phyloP scores from a whole-genome alignment of 2,329 filamentous ascomycete species.

The Hymenoscyphus fructigenus region DNA sequence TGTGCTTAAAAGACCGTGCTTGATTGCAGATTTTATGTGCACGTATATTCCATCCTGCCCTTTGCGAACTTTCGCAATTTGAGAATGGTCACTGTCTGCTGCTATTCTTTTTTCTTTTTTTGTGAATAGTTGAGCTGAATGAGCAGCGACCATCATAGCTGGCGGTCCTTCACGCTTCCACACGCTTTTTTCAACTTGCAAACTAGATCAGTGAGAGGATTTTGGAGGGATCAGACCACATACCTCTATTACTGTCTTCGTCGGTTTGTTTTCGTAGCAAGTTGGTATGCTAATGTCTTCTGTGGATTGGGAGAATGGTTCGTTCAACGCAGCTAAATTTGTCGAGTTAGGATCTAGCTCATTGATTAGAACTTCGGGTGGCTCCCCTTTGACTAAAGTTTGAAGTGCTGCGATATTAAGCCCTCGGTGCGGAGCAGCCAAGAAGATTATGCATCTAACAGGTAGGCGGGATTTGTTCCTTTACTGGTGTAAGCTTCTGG shows the following conservation, averaged over 20 bases:
- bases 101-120: slow-evolving; percentile 16
- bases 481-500: too few relatives aligned
- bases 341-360: not conserved
- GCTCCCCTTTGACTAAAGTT: slow-evolving; percentile 24
- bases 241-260: not conserved
- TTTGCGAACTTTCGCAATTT: slow-evolving; percentile 22
- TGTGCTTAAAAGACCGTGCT: not conserved
- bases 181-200: slow-evolving; percentile 11
- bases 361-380: slow-evolving; percentile 11
- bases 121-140: slow-evolving; percentile 18
- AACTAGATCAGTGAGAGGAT: too few relatives aligned
- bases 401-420: slow-evolving; percentile 25
- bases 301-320: not conserved
- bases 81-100: slow-evolving; percentile 21
- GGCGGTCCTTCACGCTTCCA: slow-evolving; percentile 23
- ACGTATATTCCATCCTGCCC: not conserved
- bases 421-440: slow-evolving; percentile 31
- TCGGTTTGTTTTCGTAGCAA: not conserved
- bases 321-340: not conserved
- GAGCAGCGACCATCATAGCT: slow-evolving; percentile 19
- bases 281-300: not conserved
- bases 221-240: not conserved
- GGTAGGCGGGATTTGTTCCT: not conserved
- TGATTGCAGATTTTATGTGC: not conserved
- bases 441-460: slow-evolving; percentile 26